Evolutionary conservation across 768 basidiomycete species (phyloP), one percentile per base, ranked within the genome.

Genomic region (Lyophyllum semitale): DNA sequence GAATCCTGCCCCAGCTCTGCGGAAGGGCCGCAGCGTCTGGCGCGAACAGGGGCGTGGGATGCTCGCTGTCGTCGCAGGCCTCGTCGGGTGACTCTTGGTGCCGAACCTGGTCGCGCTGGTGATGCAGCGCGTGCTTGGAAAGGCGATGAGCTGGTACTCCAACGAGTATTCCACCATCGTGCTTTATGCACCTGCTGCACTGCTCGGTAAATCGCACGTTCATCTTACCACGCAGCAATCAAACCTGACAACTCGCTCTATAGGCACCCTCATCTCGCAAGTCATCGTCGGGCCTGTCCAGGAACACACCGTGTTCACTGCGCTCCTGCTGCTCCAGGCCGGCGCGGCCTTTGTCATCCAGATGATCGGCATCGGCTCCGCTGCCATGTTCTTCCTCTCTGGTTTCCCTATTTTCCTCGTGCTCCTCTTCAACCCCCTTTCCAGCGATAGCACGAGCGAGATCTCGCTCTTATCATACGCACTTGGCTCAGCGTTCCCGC

Each of bases 91-190:
- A 0, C 30, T 92, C 3, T 48, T 88, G 1, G 73, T 77, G 0
- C 85, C 91, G 0, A 95, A 96, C 59, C 54, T 79, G 0, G 78
- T 91, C 0, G 96, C 95, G 0, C 64, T 84, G 2, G 53, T 91
- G 11, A 88, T 96, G 85, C 68, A 71, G 26, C 66, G 68, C 4
- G 80, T 84, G 0, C 67, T 93, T 20, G 77, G 82, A 8, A 88
- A 83, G 68, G 79, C 83, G 0, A 82, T 96, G 82, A 90, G 89
- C 63, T 98, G 95, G 95, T 97, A 92, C 70, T 76, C 81, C 13
- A 81, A 77, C 38, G 91, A 91, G 57, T 79, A 85, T 60, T 78
- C 83, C 11, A 78, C 82, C 1, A 59, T 95, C 11, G 64, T 78
- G 22, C 70, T 97, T 20, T 98, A 92, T 63, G 89, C 80, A 2